A percentile compares a stretch with the other conserved stretches of the same genome.
Evolutionary conservation across 305 asterid species (phyloP).

Genomic region (Fraxinus velutina): DNA sequence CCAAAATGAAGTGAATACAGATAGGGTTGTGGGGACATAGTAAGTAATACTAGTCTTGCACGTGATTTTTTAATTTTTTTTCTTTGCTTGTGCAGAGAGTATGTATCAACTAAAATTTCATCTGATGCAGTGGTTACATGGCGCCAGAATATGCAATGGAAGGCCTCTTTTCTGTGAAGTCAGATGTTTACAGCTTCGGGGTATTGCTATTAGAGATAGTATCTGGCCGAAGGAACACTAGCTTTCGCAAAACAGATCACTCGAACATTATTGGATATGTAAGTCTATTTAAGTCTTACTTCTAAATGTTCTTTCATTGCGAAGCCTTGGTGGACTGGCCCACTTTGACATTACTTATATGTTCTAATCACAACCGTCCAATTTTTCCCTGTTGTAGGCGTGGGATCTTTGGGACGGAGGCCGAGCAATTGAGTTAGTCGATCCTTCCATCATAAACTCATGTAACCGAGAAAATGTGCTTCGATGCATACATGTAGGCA

Average conservation of each 20-base stretch:
- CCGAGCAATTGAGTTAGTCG: slow-evolving; percentile 49
- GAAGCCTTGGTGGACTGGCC: neutral
- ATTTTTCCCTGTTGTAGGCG: slow-evolving; percentile 40
- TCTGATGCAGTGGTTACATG: slow-evolving; percentile 67
- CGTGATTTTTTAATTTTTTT: neutral
- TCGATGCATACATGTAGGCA: slow-evolving; percentile 66
- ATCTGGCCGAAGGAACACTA: slow-evolving; percentile 53
- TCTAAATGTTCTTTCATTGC: neutral
- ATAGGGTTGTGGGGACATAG: slow-evolving; percentile 84
- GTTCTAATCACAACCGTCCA: slow-evolving; percentile 1
- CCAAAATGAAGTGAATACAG: slow-evolving; percentile 76
- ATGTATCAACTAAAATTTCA: neutral
- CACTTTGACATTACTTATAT: neutral
- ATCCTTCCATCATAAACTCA: slow-evolving; percentile 37
- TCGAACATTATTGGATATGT: slow-evolving; percentile 61
- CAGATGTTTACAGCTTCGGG: slow-evolving; percentile 87
- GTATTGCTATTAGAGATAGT: slow-evolving; percentile 72
- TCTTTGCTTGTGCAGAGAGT: neutral
- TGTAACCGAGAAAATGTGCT: slow-evolving; percentile 40
- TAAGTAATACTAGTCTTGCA: slow-evolving; percentile 37
- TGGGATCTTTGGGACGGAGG: slow-evolving; percentile 76
- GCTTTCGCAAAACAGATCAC: slow-evolving; percentile 51
- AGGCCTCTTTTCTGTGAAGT: slow-evolving; percentile 73
- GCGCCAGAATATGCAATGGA: slow-evolving; percentile 97
- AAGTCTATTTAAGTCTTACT: slow-evolving; percentile 26